These are phyloP conservation scores for Trichosporon sp. DNA, from an alignment of 1,284 basidiomycete genomes.

Conservation along the genomic window DNA sequence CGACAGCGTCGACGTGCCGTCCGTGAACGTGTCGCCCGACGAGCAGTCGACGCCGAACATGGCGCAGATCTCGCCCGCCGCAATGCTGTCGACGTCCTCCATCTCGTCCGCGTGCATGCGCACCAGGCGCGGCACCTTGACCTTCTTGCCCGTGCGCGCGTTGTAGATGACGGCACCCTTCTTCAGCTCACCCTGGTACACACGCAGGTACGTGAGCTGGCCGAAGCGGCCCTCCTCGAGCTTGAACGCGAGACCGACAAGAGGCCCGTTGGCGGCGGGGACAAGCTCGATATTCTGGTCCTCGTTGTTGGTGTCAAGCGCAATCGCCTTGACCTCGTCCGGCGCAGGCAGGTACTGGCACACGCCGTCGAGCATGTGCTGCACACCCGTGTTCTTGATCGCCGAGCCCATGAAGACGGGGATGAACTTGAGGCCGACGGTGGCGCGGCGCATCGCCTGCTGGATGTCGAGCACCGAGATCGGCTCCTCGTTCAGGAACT, in stretches of 20 bases:
- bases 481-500: slow-evolving; percentile 79
- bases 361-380: slow-evolving; percentile 89
- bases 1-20: slow-evolving; percentile 76
- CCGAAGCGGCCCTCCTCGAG: slow-evolving; percentile 96
- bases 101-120: slow-evolving; percentile 99
- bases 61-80: slow-evolving; percentile 98
- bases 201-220: slow-evolving; percentile 98
- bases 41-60: slow-evolving; percentile 99
- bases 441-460: slow-evolving; percentile 81
- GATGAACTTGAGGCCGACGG: slow-evolving; percentile 82
- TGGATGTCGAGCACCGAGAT: slow-evolving; percentile 72
- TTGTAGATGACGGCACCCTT: slow-evolving; percentile 85
- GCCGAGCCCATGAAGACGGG: slow-evolving; percentile 97
- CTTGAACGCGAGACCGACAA: slow-evolving; percentile 97
- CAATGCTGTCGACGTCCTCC: slow-evolving; percentile 96
- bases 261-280: slow-evolving; percentile 76
- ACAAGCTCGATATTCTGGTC: slow-evolving; percentile 64
- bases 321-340: slow-evolving; percentile 70
- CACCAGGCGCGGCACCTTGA: slow-evolving; percentile 96
- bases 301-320: slow-evolving; percentile 75
- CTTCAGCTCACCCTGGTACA: slow-evolving; percentile 91
- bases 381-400: slow-evolving; percentile 95
- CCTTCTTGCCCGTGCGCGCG: slow-evolving; percentile 91
- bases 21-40: slow-evolving; percentile 96
- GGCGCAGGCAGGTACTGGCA: slow-evolving; percentile 95